A percentile compares a stretch with the other conserved stretches of the same genome.
Conservation (phyloP, 768 basidiomycete genomes). For the Kwoniella mangroviensis region DNA sequence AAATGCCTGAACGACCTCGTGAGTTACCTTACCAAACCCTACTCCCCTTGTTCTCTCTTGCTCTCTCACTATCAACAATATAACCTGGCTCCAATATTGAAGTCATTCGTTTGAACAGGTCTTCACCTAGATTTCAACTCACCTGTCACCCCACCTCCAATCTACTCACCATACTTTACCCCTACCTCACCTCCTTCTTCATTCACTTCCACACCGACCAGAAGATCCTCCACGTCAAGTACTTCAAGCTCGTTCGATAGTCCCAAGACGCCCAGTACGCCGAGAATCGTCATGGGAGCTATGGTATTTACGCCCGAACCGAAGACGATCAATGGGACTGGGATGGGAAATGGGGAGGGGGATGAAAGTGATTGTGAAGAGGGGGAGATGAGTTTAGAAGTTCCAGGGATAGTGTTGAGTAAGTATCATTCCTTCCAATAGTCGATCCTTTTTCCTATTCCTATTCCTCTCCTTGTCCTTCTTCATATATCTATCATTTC, state of each 20-base stretch:
- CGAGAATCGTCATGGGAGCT: slow-evolving; percentile 28
- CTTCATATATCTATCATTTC: too few relatives aligned
- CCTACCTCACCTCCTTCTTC: slow-evolving; percentile 8
- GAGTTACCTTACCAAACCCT: neutral
- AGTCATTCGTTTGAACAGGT: slow-evolving; percentile 3
- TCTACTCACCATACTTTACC: slow-evolving; percentile 15
- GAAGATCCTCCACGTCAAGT: slow-evolving; percentile 10
- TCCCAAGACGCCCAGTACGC: slow-evolving; percentile 18
- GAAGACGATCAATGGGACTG: neutral
- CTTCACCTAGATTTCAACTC: slow-evolving; percentile 27
- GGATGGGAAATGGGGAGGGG: neutral
- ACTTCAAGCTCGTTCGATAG: neutral
- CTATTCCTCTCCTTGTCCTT: too few relatives aligned
- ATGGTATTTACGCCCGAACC: slow-evolving; percentile 17
- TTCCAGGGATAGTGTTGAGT: slow-evolving; percentile 27
- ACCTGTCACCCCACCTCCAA: slow-evolving; percentile 24
- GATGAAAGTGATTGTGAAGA: slow-evolving; percentile 3
- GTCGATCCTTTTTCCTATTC: too few relatives aligned
- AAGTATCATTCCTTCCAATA: slow-evolving; percentile 1
- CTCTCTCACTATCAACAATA: neutral
- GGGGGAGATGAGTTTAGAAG: slow-evolving; percentile 20
- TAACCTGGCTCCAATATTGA: neutral
- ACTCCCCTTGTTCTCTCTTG: neutral
- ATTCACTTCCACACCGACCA: neutral
- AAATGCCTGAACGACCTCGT: slow-evolving; percentile 28